These are phyloP conservation scores for Alternaria burnsii DNA, from an alignment of 2,329 filamentous ascomycete species.

Conservation along the genomic window DNA sequence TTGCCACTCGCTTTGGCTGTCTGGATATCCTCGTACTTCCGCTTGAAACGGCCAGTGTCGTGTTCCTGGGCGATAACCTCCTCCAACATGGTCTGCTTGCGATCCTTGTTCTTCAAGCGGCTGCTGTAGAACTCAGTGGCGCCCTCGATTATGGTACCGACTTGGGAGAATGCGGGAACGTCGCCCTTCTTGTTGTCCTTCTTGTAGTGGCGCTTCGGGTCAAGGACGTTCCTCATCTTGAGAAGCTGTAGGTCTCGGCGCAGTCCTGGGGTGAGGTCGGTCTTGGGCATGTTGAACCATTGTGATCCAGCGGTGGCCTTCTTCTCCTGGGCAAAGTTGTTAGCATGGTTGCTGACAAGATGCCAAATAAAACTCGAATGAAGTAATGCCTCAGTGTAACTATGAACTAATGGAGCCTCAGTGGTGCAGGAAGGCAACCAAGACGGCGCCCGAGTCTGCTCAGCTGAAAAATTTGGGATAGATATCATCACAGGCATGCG, in stretches of 20 bases:
- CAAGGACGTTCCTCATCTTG: slow-evolving; percentile 86
- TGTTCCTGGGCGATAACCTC: slow-evolving; percentile 78
- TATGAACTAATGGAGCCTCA: slow-evolving; percentile 74
- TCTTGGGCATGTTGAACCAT: slow-evolving; percentile 90
- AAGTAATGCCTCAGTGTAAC: slow-evolving; percentile 72
- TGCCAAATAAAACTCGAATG: slow-evolving; percentile 15
- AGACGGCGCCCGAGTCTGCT: slow-evolving; percentile 79
- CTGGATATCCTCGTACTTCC: slow-evolving; percentile 88
- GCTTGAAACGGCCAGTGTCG: slow-evolving; percentile 76
- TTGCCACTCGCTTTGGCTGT: slow-evolving; percentile 83
- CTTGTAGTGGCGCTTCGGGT: slow-evolving; percentile 90
- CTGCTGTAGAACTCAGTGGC: slow-evolving; percentile 86
- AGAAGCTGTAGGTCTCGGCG: slow-evolving; percentile 90
- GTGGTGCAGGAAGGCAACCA: slow-evolving; percentile 77
- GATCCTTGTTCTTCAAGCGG: slow-evolving; percentile 84
- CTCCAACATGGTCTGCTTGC: slow-evolving; percentile 85
- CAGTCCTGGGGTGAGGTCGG: slow-evolving; percentile 81
- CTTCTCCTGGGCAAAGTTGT: slow-evolving; percentile 57
- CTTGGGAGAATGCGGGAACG: slow-evolving; percentile 83
- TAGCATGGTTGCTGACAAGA: slow-evolving; percentile 22
- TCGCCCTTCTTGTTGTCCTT: slow-evolving; percentile 78
- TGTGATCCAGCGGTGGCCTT: slow-evolving; percentile 76
- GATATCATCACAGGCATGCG: slow-evolving; percentile 74
- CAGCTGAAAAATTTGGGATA: slow-evolving; percentile 73
- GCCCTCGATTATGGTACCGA: slow-evolving; percentile 88